Evolutionary conservation across 1,284 basidiomycete genomes (phyloP).

Genomic region (Cutaneotrichosporon curvatum): DNA sequence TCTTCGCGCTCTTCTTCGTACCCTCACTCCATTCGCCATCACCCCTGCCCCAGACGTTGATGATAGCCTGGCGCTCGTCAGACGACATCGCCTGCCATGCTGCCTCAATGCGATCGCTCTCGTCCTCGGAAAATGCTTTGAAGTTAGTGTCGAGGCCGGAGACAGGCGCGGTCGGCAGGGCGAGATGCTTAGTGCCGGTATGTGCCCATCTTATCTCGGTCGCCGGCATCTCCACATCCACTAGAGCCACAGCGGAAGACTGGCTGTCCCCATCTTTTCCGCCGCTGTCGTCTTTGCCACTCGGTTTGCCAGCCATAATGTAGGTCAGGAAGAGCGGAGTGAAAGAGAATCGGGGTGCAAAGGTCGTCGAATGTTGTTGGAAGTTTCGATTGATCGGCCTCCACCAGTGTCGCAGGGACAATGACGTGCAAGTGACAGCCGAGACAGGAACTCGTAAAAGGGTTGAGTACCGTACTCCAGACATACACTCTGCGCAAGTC

Average conservation of each 20-base stretch:
- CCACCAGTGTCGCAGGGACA: too few relatives aligned
- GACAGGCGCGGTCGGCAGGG: conserved; percentile 41
- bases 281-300: too few relatives aligned
- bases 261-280: too few relatives aligned
- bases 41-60: conserved; percentile 22
- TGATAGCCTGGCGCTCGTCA: conserved; percentile 13
- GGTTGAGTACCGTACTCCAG: too few relatives aligned
- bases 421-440: too few relatives aligned
- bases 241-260: not conserved
- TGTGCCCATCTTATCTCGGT: conserved; percentile 45
- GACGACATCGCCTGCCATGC: conserved; percentile 49
- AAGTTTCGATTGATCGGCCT: too few relatives aligned
- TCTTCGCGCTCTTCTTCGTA: conserved; percentile 49
- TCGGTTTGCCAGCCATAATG: too few relatives aligned
- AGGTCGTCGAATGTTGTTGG: too few relatives aligned
- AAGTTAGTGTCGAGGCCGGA: conserved; percentile 33
- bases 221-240: conserved; percentile 6
- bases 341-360: too few relatives aligned
- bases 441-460: too few relatives aligned
- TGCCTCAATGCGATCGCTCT: conserved; percentile 38
- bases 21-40: conserved; percentile 27
- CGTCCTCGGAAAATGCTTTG: conserved; percentile 54
- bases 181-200: conserved; percentile 43
- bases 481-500: too few relatives aligned
- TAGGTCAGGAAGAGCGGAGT: too few relatives aligned